phyloP scores from a whole-genome alignment of 805 yeast genomes.

The Isabelozyma pseudorhagii region DNA sequence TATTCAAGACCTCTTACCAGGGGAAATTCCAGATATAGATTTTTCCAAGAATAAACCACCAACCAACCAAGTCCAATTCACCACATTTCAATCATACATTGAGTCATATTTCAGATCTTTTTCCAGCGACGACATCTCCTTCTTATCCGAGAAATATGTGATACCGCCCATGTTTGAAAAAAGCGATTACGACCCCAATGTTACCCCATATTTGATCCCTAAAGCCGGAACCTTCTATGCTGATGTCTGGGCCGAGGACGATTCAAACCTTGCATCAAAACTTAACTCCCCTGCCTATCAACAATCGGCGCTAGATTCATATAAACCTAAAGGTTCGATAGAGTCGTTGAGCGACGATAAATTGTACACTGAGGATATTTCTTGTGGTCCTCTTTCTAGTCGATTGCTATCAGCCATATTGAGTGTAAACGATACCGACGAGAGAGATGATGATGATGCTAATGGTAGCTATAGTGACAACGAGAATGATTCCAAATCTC shows the following conservation, averaged over 20 bases:
- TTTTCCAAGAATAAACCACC: conserved; percentile 71
- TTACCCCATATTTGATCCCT: conserved; percentile 76
- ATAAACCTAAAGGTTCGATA: conserved; percentile 58
- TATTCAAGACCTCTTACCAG: conserved; percentile 74
- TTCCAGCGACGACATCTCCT: conserved; percentile 76
- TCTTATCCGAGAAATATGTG: conserved; percentile 61
- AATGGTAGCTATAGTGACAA: conserved; percentile 3
- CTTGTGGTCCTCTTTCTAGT: conserved; percentile 89
- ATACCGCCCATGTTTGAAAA: conserved; percentile 49
- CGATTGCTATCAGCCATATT: conserved; percentile 80
- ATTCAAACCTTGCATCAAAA: conserved; percentile 44
- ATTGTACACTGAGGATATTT: conserved; percentile 68
- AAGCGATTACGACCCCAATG: conserved; percentile 56
- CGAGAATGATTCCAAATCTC: conserved; percentile 15
- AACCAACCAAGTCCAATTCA: conserved; percentile 85
- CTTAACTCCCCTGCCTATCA: conserved; percentile 45
- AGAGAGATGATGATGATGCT: conserved; percentile 18
- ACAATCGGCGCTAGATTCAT: conserved; percentile 41
- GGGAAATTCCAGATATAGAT: conserved; percentile 82
- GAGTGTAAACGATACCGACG: conserved; percentile 35
- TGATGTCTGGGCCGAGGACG: conserved; percentile 86
- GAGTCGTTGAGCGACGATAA: conserved; percentile 56
- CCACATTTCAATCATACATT: conserved; percentile 79
- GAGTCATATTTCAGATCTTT: conserved; percentile 82
- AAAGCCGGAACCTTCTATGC: conserved; percentile 80